These are phyloP conservation scores for Ostreobium quekettii DNA, from an alignment of 139 green algal genomes.

Conservation along the genomic window DNA sequence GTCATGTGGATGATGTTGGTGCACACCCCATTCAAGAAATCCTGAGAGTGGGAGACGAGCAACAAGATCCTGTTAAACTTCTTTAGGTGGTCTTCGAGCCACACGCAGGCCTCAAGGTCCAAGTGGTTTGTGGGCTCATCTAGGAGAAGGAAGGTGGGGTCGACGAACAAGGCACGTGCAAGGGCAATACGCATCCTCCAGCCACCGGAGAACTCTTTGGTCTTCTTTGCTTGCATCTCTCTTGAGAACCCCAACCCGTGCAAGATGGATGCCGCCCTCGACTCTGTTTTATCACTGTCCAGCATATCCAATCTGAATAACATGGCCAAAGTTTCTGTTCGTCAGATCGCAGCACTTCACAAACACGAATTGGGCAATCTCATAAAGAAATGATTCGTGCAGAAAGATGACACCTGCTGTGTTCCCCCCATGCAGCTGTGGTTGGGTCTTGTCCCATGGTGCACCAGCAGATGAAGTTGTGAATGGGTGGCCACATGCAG, in stretches of 20 bases:
- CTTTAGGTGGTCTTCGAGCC: constrained; percentile 89
- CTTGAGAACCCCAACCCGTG: constrained; percentile 85
- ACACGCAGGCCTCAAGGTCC: constrained; percentile 91
- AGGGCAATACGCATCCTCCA: constrained; percentile 96
- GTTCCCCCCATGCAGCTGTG: too few species aligned
- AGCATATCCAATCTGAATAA: constrained; percentile 74
- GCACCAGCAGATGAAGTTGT: too few species aligned
- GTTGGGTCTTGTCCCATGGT: too few species aligned
- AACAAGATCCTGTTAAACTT: constrained; percentile 88
- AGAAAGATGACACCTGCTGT: too few species aligned
- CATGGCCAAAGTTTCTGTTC: too few species aligned
- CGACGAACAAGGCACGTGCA: constrained; percentile 82
- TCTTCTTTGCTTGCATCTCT: constrained; percentile 67
- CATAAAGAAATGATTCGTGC: too few species aligned
- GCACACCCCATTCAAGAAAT: constrained; percentile 96
- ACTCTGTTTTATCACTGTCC: constrained; percentile 69
- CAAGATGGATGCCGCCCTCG: constrained; percentile 73
- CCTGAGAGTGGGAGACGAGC: constrained; percentile 84
- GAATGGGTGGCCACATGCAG: too few species aligned
- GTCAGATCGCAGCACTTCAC: too few species aligned
- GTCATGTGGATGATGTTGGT: constrained; percentile 95
- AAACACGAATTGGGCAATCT: too few species aligned
- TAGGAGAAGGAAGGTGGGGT: constrained; percentile 84
- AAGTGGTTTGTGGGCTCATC: constrained; percentile 62
- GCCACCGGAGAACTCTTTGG: constrained; percentile 85